Evolutionary conservation across 2,329 filamentous ascomycete species (phyloP).

Genomic region (Huntiella decipiens): DNA sequence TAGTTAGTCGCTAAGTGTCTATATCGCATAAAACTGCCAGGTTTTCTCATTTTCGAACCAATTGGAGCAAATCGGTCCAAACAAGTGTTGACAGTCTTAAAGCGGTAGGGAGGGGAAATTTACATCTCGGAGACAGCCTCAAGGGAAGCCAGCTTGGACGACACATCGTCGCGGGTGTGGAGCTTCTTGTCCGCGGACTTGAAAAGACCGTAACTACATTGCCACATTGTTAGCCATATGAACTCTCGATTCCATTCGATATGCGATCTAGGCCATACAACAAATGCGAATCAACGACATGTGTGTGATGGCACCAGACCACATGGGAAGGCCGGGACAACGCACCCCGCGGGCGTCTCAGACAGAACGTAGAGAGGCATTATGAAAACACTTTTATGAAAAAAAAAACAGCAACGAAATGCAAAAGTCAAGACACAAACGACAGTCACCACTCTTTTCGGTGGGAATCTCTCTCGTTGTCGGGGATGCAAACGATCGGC

Average conservation of each 20-base stretch:
- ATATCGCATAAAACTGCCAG: not conserved
- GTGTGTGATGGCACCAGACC: not conserved
- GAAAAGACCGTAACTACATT: conserved; percentile 76
- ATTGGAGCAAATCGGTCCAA: not conserved
- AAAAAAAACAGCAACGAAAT: conserved; percentile 2
- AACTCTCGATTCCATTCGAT: not conserved
- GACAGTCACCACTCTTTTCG: conserved; percentile 5
- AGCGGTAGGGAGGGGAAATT: conserved; percentile 18
- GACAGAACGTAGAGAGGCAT: conserved; percentile 67
- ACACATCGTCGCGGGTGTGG: conserved; percentile 67
- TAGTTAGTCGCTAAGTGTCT: conserved; percentile 9
- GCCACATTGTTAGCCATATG: conserved; percentile 6
- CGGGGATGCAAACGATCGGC: conserved; percentile 5
- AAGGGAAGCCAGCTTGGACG: conserved; percentile 53
- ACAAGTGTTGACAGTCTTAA: not conserved
- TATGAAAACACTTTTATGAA: conserved; percentile 5
- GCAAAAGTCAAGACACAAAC: conserved; percentile 6
- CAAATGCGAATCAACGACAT: not conserved
- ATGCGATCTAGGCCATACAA: not conserved
- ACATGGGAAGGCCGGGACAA: conserved; percentile 13
- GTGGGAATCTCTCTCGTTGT: conserved; percentile 8
- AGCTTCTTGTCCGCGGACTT: conserved; percentile 99
- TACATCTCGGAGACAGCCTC: conserved; percentile 77
- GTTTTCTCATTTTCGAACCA: not conserved
- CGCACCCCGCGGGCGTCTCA: conserved; percentile 71